Evolutionary conservation across 345 rosid genomes (phyloP), one percentile per base, ranked within the genome.

Genomic region (Erysimum cheiranthoides): DNA sequence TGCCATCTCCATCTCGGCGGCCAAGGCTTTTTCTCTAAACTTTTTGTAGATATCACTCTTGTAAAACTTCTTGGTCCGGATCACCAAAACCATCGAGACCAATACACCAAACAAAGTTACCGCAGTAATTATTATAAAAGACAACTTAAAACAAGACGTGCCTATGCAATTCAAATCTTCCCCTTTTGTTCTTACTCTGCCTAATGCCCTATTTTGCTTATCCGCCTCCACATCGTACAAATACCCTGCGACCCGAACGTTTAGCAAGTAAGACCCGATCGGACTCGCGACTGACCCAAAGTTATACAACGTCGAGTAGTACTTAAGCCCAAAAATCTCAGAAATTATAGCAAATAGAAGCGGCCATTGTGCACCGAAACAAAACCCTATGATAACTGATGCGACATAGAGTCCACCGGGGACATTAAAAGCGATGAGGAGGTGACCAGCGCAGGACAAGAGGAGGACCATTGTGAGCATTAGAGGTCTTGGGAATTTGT

Each of bases 351-450:
- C 86, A 36, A 70, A 80, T 2, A 83, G 27, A 8, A 86, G 72
- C 10, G 88, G 85, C 84, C 81, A 73, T 66, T 82, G 84, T 3
- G 90, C 86, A 50, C 90, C 90, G 0, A 81, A 76, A 68, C 85
- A 81, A 61, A 86, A 86, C 45, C 90, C 90, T 3, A 78, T 84
- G 25, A 86, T 83, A 38, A 84, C 71, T 0, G 88, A 84, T 34
- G 90, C 79, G 0, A 86, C 73, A 64, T 86, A 82, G 28, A 84
- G 84, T 30, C 86, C 86, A 67, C 84, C 84, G 0, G 86, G 84
- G 46, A 81, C 75, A n/a, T 65, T 82, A 35, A 84, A 86, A 1
- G 86, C 84, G 6, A 86, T 84, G 17, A 81, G 62, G 11, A 86
- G 65, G 61, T 86, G 86, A 38, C 88, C 88, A 1, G 73, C 75